Conservation (phyloP, 2,329 filamentous ascomycete species). For the Verticillium longisporum region DNA sequence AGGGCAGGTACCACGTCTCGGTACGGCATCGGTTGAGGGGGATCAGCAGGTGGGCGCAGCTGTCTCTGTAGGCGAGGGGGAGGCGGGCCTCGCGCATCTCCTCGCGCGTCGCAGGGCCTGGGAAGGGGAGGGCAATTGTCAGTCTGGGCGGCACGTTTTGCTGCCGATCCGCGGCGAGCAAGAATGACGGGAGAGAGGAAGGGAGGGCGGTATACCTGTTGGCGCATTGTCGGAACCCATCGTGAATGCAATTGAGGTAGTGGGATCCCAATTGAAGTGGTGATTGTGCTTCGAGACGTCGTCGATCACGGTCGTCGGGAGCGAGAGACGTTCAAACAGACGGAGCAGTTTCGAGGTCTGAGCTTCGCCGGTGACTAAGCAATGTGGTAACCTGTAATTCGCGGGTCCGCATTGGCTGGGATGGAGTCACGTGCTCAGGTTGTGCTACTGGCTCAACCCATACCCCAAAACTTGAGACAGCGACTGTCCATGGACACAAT, state of each 20-base stretch:
- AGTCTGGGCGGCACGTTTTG: background rate
- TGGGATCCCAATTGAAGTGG: background rate
- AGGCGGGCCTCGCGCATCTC: constrained; percentile 90
- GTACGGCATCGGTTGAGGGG: constrained; percentile 91
- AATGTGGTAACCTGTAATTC: background rate
- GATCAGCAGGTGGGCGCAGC: constrained; percentile 89
- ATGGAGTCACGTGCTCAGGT: background rate
- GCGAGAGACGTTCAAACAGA: background rate
- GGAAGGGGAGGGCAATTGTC: background rate
- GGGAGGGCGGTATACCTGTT: background rate
- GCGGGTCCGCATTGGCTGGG: background rate
- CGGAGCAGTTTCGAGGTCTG: background rate
- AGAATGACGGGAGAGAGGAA: too few species aligned
- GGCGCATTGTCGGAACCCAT: constrained; percentile 2
- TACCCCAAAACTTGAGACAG: too few species aligned
- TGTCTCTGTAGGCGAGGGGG: constrained; percentile 87
- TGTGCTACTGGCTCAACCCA: background rate
- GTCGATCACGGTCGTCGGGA: background rate
- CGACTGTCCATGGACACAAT: too few species aligned
- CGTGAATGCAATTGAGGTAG: constrained; percentile 1
- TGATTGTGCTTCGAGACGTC: background rate
- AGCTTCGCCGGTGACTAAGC: background rate
- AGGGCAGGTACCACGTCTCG: constrained; percentile 89
- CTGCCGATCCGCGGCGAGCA: too few species aligned
- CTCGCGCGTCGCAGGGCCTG: constrained; percentile 62